A percentile compares a stretch with the other conserved stretches of the same genome.
These are phyloP conservation scores for Penicillium thymicola DNA, from an alignment of 2,329 filamentous ascomycete species.

Conservation along the genomic window DNA sequence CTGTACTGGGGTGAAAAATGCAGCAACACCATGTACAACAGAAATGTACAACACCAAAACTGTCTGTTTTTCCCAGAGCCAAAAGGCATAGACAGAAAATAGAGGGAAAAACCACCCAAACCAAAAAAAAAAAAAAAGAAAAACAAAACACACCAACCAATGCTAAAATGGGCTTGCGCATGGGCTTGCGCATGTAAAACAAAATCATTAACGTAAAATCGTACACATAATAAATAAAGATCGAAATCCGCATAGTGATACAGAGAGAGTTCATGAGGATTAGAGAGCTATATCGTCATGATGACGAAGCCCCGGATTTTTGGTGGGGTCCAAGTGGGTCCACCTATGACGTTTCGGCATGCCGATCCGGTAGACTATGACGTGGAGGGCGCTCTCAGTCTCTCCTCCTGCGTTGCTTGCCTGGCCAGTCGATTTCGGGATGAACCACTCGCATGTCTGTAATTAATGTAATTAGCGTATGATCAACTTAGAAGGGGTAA, in stretches of 20 bases:
- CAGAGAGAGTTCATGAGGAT: slow-evolving; percentile 13
- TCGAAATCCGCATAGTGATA: slow-evolving; percentile 19
- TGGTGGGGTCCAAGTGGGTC: neutral
- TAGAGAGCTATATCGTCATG: slow-evolving; percentile 15
- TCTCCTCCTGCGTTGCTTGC: slow-evolving; percentile 52
- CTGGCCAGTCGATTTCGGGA: slow-evolving; percentile 79
- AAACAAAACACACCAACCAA: slow-evolving; percentile 15
- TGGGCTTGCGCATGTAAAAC: slow-evolving; percentile 17
- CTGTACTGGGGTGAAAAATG: slow-evolving; percentile 7
- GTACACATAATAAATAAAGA: slow-evolving; percentile 12
- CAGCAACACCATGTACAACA: slow-evolving; percentile 9
- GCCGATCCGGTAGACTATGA: slow-evolving; percentile 17
- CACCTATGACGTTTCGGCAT: slow-evolving; percentile 18
- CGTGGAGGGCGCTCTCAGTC: slow-evolving; percentile 26
- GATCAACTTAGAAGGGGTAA: neutral
- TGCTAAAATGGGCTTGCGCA: slow-evolving; percentile 13
- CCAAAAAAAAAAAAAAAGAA: neutral
- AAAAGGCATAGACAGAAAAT: neutral
- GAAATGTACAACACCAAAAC: slow-evolving; percentile 9
- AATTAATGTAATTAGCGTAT: slow-evolving; percentile 10
- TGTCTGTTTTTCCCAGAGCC: neutral
- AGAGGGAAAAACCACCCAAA: neutral
- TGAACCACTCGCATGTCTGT: slow-evolving; percentile 84
- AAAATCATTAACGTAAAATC: slow-evolving; percentile 21
- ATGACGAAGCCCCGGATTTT: slow-evolving; percentile 12